Conservation (phyloP, 202 grass and related monocot genomes). For the Musa balbisiana region DNA sequence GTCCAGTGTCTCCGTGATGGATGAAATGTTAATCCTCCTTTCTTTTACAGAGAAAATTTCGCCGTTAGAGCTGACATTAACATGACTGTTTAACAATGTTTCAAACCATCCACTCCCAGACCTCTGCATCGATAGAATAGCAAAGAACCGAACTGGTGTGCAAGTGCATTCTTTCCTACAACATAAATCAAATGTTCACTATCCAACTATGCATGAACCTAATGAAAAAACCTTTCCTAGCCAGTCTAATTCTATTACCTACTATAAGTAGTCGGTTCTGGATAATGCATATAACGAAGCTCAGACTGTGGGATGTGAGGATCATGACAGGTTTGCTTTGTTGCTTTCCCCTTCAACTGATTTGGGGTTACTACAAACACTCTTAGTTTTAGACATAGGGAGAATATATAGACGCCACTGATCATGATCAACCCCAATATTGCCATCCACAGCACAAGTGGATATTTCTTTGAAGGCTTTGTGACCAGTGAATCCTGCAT, state of each 20-base stretch:
- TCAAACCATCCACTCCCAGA: slow-evolving; percentile 96
- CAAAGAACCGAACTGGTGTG: slow-evolving; percentile 77
- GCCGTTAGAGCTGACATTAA: slow-evolving; percentile 82
- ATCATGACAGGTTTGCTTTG: slow-evolving; percentile 41
- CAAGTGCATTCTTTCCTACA: slow-evolving; percentile 85
- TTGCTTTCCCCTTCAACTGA: slow-evolving; percentile 41
- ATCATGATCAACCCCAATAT: slow-evolving; percentile 57
- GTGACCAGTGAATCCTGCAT: slow-evolving; percentile 39
- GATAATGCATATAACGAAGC: slow-evolving; percentile 67
- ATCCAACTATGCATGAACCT: background rate
- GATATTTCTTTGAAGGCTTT: slow-evolving; percentile 61
- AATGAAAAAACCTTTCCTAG: background rate
- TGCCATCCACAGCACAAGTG: slow-evolving; percentile 49
- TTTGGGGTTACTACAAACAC: slow-evolving; percentile 52
- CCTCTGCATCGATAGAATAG: slow-evolving; percentile 97
- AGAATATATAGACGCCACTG: slow-evolving; percentile 66
- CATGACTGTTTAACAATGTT: slow-evolving; percentile 90
- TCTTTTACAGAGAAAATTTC: slow-evolving; percentile 94
- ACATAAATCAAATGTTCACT: slow-evolving; percentile 30
- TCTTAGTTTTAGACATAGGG: slow-evolving; percentile 64
- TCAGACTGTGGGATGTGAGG: slow-evolving; percentile 37
- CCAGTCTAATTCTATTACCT: slow-evolving; percentile 42
- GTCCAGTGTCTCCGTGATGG: slow-evolving; percentile 59
- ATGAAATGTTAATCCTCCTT: slow-evolving; percentile 59
- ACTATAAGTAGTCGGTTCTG: slow-evolving; percentile 53